Evolutionary conservation across 352 stramenopile species (phyloP), one percentile per base, ranked within the genome.

Genomic region (Globisporangium sylvaticum): DNA sequence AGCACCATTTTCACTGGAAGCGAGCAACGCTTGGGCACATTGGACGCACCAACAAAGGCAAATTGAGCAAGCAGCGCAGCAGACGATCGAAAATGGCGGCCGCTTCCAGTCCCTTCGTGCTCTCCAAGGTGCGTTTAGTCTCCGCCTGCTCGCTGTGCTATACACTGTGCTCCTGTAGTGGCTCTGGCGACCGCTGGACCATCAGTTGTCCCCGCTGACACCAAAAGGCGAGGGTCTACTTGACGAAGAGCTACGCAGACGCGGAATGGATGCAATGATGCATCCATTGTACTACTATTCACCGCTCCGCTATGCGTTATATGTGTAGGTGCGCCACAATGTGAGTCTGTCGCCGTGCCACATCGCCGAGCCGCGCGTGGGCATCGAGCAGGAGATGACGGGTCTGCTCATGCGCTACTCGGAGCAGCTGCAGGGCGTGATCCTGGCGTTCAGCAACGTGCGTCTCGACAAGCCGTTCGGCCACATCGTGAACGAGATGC

Each of bases 401-500:
- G 66, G 75, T 44, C 74, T 88, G 75, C 75, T 94, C 4, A 94
- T 94, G 86, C 81, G 78, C 52, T 93, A 93, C 73, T 91, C 82
- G n/a, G 83, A 93, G 48, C 69, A 73, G 25, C 67, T 95, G 42
- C 61, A 87, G 57, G 87, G 87, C 53, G 87, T 95, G 15, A 73
- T 95, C 39, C 69, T 95, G 50, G 79, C 80, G 46, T 95, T 91
- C 66, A 84, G 80, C 69, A 79, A 88, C 61, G 76, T 93, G 46
- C 65, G 82, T 59, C 75, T 95, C 39, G 74, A 78, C 25, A 74
- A 73, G 46, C 80, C 81, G 6, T 66, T 81, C 42, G 87, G 84
- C 46, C 66, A 72, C 65, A 92, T 95, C 70, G 81, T 95, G 70
- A 95, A 92, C 72, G 87, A 95, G 66, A 88, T 88, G 79, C 87